phyloP scores from a whole-genome alignment of 164 flowering plant species.

The Magnolia sinica region DNA sequence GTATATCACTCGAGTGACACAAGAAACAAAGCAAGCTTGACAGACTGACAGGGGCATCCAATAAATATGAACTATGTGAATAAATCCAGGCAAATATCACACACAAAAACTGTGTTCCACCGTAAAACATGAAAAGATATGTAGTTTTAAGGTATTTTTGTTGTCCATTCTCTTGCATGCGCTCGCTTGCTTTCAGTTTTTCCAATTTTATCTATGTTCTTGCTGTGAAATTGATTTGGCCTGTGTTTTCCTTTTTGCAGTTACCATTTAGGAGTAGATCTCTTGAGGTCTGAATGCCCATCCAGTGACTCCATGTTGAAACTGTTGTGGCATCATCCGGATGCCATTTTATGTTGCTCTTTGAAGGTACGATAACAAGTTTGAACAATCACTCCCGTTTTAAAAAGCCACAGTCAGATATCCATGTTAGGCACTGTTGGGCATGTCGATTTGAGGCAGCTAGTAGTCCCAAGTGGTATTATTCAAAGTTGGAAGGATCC shows the following conservation, averaged over 20 bases:
- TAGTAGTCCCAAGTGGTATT: background rate
- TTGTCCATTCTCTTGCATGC: no score
- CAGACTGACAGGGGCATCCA: no score
- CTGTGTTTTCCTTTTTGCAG: slow-evolving; percentile 31
- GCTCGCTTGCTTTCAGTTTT: no score
- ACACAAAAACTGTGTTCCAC: no score
- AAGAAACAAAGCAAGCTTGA: no score
- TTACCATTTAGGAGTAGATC: slow-evolving; percentile 62
- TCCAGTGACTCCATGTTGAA: slow-evolving; percentile 57
- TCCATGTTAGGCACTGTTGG: background rate
- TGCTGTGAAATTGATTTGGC: background rate
- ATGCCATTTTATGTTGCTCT: slow-evolving; percentile 94
- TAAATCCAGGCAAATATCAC: no score
- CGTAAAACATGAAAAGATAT: no score
- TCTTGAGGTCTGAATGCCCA: slow-evolving; percentile 49
- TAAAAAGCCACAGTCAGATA: background rate
- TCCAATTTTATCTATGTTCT: no score
- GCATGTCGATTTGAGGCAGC: background rate
- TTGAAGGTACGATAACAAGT: slow-evolving; percentile 43
- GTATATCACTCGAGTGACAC: no score
- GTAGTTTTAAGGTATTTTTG: no score
- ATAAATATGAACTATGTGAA: no score
- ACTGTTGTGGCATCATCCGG: slow-evolving; percentile 82
- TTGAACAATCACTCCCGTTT: background rate
- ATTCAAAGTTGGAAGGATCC: background rate